phyloP scores from a whole-genome alignment of 2,329 filamentous ascomycete genomes.

The Sporothrix luriei region DNA sequence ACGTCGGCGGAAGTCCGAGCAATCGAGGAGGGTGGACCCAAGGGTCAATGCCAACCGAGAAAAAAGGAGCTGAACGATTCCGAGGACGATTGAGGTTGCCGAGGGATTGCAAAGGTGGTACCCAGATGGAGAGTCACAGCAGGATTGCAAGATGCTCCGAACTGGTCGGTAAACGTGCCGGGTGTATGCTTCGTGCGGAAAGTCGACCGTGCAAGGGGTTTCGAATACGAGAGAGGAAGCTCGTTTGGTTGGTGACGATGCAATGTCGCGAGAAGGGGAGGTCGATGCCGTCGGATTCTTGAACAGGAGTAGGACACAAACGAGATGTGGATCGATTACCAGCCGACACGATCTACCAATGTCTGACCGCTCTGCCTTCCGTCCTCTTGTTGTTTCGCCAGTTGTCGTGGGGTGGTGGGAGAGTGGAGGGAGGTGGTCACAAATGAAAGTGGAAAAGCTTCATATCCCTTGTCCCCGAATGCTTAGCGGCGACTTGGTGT shows the following conservation, averaged over 20 bases:
- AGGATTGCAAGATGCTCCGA: not conserved
- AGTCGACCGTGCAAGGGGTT: not conserved
- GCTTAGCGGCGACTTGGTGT: not conserved
- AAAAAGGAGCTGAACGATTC: slow-evolving; percentile 8
- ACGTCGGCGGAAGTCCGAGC: not conserved
- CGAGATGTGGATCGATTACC: slow-evolving; percentile 7
- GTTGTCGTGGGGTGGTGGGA: slow-evolving; percentile 14
- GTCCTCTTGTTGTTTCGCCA: not conserved
- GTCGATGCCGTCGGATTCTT: not conserved
- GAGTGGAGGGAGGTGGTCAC: slow-evolving; percentile 12
- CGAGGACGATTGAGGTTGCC: not conserved
- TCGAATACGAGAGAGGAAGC: not conserved
- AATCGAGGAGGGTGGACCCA: not conserved
- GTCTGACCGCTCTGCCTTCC: not conserved
- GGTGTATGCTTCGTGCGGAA: not conserved
- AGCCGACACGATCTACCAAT: slow-evolving; percentile 10
- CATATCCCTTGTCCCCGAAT: slow-evolving; percentile 12
- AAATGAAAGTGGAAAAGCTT: slow-evolving; percentile 22
- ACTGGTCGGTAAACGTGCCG: not conserved
- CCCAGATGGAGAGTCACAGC: too few species aligned
- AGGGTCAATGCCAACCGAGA: not conserved
- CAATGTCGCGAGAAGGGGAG: slow-evolving; percentile 13
- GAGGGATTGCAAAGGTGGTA: too few species aligned
- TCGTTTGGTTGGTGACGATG: not conserved
- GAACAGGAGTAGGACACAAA: not conserved